Conservation (phyloP, 2,329 filamentous ascomycete species). For the Didymella sp. region DNA sequence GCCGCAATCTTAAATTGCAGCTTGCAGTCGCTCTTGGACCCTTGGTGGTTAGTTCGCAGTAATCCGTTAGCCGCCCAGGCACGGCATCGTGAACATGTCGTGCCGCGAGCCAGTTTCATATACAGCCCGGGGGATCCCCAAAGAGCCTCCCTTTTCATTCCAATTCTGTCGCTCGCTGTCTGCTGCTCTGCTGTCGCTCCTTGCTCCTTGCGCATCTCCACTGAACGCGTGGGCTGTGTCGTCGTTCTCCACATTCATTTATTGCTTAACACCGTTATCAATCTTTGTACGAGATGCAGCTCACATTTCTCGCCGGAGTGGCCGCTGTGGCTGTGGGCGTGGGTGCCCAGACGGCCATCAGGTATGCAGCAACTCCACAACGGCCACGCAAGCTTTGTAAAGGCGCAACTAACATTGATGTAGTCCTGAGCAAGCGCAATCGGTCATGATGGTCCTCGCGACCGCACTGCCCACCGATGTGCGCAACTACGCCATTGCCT, state of each 20-base stretch:
- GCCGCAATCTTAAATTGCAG: conserved; percentile 27
- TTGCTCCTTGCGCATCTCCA: conserved; percentile 19
- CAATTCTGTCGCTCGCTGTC: conserved; percentile 31
- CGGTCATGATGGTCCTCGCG: conserved; percentile 53
- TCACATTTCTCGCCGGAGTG: conserved; percentile 36
- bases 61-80: conserved; percentile 27
- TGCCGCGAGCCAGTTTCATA: conserved; percentile 35
- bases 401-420: conserved; percentile 21
- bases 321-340: conserved; percentile 41
- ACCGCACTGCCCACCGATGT: conserved; percentile 55
- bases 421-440: conserved; percentile 41
- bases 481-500: conserved; percentile 51
- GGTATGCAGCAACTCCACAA: conserved; percentile 27
- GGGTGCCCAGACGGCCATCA: conserved; percentile 33
- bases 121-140: conserved; percentile 31
- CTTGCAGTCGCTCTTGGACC: conserved; percentile 25
- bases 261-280: conserved; percentile 11
- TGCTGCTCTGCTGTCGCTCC: conserved; percentile 20
- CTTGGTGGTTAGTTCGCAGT: conserved; percentile 16
- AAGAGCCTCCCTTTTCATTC: conserved; percentile 27
- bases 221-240: conserved; percentile 17
- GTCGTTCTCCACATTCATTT: conserved; percentile 36
- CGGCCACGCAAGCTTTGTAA: conserved; percentile 17
- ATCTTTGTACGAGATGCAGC: conserved; percentile 39
- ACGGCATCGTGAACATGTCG: conserved; percentile 29